Base-by-base conservation (phyloP, 2,329 filamentous ascomycete species). In the Aspergillus sp. region DNA sequence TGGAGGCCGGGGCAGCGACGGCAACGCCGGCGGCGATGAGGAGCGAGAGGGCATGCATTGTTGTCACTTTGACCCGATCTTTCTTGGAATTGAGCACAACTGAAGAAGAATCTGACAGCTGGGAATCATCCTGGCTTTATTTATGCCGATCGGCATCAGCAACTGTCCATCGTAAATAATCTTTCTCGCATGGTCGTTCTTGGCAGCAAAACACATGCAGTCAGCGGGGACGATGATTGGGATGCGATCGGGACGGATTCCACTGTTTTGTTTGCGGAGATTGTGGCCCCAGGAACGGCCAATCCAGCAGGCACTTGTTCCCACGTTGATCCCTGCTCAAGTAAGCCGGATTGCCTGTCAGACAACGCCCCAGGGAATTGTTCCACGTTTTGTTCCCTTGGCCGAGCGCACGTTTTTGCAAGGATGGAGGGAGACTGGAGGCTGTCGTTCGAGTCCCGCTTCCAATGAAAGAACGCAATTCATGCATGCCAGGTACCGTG, bases 1-100 rank as follows among this genome's bases (percentile, higher is more conserved):
- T 55, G 49, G 45, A 50, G 17, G 60, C 56, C 3, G 61, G 60
- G 8, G 60, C 56, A 12, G 62, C 62, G 34, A 51, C 56, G 22
- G 54, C 58, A 34, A 60, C 22, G 30, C 62, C 54, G 3, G 56
- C 60, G 9, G 58, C 39, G 33, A 57, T 19, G 15, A 64, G 41
- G 17, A 64, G 51, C 17, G 49, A 53, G 13, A 56, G 34, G 22
- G 61, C 41, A 48, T 61, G 57, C 61, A 63, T 62, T 57, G 42
- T 57, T 19, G 5, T 13, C 12, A 17, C 11, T 24, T 22, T 49
- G 13, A 9, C 13, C 13, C 34, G 27, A 17, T 24, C 33, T 27
- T n/a, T 42, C 20, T 33, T 19, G 39, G 8, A 55, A n/a, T 5
- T 37, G 41, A 40, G 44, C 44, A 33, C 34, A 33, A 48, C 13